Conservation (phyloP, 495 filamentous ascomycete genomes). For the Podospora australis region DNA sequence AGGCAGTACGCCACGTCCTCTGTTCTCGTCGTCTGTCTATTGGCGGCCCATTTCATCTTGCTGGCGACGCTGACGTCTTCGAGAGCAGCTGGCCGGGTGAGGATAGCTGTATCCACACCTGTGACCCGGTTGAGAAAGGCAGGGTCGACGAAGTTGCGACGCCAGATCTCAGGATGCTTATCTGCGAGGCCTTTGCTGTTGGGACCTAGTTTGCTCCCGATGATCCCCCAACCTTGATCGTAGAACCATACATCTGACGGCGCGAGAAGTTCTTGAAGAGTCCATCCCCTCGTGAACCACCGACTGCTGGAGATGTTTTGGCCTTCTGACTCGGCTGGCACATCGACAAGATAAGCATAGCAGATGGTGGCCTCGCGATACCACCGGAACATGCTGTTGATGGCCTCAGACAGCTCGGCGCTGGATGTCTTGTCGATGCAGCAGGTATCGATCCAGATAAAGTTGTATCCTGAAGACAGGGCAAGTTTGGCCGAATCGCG, state of each 20-base stretch:
- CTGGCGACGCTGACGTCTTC: not conserved
- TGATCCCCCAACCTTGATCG: not conserved
- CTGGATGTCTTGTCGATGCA: conserved; percentile 39
- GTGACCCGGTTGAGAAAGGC: not conserved
- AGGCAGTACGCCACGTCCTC: conserved; percentile 6
- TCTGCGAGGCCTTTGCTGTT: not conserved
- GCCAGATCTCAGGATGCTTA: too few relatives aligned
- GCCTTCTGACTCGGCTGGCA: not conserved
- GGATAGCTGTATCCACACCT: not conserved
- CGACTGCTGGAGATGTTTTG: not conserved
- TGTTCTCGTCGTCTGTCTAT: not conserved
- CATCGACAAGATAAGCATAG: conserved; percentile 26
- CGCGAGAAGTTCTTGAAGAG: conserved; percentile 9
- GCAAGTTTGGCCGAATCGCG: conserved; percentile 23
- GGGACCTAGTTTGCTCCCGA: not conserved
- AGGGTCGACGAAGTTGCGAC: too few relatives aligned
- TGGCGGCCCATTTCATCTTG: conserved; percentile 1
- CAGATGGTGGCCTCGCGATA: conserved; percentile 27
- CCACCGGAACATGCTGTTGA: conserved; percentile 43
- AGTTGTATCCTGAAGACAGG: conserved; percentile 10
- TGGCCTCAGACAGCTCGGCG: conserved; percentile 34
- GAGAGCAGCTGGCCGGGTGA: not conserved
- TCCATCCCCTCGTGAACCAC: conserved; percentile 10
- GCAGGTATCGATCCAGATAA: conserved; percentile 32
- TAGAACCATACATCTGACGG: conserved; percentile 5